Evolutionary conservation across 2,329 filamentous ascomycete genomes (phyloP), one percentile per base, ranked within the genome.

Genomic region (Trichoderma simmonsii): DNA sequence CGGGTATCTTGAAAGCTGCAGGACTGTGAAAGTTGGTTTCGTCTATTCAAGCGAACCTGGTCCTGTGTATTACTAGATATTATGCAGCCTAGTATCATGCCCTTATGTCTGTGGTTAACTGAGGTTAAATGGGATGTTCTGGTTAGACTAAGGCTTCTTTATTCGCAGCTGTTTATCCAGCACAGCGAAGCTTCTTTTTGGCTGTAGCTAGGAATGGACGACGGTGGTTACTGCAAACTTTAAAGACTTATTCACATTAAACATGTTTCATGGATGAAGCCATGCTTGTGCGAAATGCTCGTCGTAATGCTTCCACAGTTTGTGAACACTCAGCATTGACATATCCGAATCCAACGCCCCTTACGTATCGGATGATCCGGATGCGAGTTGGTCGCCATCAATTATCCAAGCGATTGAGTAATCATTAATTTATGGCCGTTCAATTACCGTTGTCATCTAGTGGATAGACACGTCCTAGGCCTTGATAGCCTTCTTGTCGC

Each of bases 291-390:
- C 15, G 15, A n/a, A 43, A n/a, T 43, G 3, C 15, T n/a, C 39
- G 9, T 9, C 3, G 3, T 9, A 4, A 43, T 18, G 7, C 7
- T 43, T 43, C 15, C 18, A 1, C 18, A 0, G 1, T n/a, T 43
- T n/a, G 39, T 43, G 15, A 43, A 43, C 3, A 0, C 7, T 43
- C 15, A 43, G n/a, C 1, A 1, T 1, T 0, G 3, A 43, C 39
- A n/a, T 43, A 9, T 2, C 18, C 39, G 0, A 43, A 43, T n/a
- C 3, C 15, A n/a, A 43, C 1, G 0, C 7, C 39, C 39, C 39
- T n/a, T 43, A n/a, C 0, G 39, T n/a, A 43, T n/a, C 39, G 39
- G 15, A 43, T 43, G 18, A n/a, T 4, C 7, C 39, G 39, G 39
- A n/a, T n/a, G 18, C 3, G 1, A 43, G 39, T n/a, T n/a, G 7